Conservation (phyloP, 1,284 basidiomycete genomes). For the Fomitopsis schrenkii region DNA sequence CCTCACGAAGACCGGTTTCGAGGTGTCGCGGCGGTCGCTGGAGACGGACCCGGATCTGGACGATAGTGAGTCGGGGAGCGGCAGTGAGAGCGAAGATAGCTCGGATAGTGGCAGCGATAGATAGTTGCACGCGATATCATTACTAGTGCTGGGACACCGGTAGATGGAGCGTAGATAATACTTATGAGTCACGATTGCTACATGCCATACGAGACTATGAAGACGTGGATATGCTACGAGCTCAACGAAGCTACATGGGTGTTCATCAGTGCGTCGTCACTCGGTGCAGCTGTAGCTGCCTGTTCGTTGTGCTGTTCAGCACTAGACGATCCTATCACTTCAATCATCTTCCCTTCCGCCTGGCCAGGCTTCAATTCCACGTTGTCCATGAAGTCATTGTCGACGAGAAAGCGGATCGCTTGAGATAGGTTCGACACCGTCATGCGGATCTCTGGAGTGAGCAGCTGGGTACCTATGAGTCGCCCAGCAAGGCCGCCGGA, state of each 20-base stretch:
- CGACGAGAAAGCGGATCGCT: constrained; percentile 88
- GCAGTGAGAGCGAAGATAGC: constrained; percentile 20
- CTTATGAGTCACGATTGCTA: neutral
- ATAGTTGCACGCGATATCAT: neutral
- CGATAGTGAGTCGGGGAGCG: constrained; percentile 23
- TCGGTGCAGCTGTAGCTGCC: neutral
- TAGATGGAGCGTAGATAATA: constrained; percentile 7
- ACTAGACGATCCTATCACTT: constrained; percentile 40
- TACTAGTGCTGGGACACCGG: constrained; percentile 6
- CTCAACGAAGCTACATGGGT: neutral
- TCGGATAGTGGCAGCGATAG: constrained; percentile 24
- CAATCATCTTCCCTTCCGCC: constrained; percentile 63
- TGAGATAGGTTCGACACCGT: constrained; percentile 93
- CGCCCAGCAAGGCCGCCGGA: neutral
- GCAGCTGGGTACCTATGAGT: constrained; percentile 44
- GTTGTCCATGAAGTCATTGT: constrained; percentile 83
- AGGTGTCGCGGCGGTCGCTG: constrained; percentile 71
- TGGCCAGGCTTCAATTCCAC: constrained; percentile 85
- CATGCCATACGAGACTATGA: neutral
- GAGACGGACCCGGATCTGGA: constrained; percentile 47
- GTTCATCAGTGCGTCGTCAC: neutral
- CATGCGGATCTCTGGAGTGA: constrained; percentile 85
- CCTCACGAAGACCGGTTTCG: constrained; percentile 69
- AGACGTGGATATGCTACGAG: neutral
- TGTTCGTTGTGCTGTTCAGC: neutral